Base-by-base conservation (phyloP, 2,329 filamentous ascomycete genomes). In the Fusarium guadeloupense region DNA sequence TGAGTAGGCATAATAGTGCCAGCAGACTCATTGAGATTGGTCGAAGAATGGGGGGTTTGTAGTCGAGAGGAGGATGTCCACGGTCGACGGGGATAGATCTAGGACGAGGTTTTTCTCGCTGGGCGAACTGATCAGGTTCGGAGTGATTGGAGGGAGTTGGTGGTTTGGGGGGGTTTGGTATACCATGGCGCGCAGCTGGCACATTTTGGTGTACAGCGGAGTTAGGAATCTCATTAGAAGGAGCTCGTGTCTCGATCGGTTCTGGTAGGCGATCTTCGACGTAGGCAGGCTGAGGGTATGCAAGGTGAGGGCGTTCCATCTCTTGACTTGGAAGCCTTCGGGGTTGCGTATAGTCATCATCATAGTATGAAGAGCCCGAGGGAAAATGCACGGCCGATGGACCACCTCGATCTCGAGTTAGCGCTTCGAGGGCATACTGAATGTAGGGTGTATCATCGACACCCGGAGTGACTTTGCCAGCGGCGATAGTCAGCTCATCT, bases 401-500 rank as follows among this genome's bases (percentile, higher is more conserved):
- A 6, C 87, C 81, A 57, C 91, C 87, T 53, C 88, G 88, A 69
- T 90, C 86, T 41, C 89, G 83, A 6, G 92, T 96, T 66, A 98
- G 80, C 61, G 94, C 92, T 62, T 96, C 91, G 61, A 98, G 86
- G 34, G 94, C 93, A 74, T 95, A 96, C 62, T 90, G 90, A 62
- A 97, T 91, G 74, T 93, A 96, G 1, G 92, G 93, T 9, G 88
- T 90, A 70, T 96, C 90, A 70, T 97, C 93, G 33, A 92, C 80
- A 9, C 89, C 91, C 0, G 93, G 93, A 0, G 91, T 94, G 50
- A 87, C 80, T 34, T 80, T 80, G 54, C 80, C 78, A 31, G 76
- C 82, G 16, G 81, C 78, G 47, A 82, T 75, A 42, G 80, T 76
- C 30, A 85, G 71, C 37, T 83, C 80, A 48, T 86, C 83, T 47